Percentiles rank a stretch among this genome's conserved stretches.
phyloP scores from a whole-genome alignment of 306 rosid genomes.

The Sophora flavescens region DNA sequence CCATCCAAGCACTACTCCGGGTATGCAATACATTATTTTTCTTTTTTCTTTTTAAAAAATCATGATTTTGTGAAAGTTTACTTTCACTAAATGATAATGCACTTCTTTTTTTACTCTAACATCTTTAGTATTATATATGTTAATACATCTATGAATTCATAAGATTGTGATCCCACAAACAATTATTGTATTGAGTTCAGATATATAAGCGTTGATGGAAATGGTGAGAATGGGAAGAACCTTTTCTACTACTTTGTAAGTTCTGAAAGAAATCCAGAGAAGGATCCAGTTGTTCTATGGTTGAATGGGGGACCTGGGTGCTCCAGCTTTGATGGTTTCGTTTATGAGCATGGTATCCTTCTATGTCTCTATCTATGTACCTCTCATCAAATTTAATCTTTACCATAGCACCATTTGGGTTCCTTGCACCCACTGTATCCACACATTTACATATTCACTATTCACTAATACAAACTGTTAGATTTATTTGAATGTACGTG shows the following conservation, averaged over 20 bases:
- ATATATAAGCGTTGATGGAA: conserved; percentile 50
- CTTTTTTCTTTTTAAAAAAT: no score
- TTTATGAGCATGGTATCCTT: conserved; percentile 77
- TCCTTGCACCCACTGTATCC: no score
- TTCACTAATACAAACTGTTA: no score
- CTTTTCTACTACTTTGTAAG: conserved; percentile 77
- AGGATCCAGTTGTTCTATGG: conserved; percentile 92
- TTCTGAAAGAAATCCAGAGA: conserved; percentile 69
- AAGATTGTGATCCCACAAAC: not conserved
- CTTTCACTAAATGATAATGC: not conserved
- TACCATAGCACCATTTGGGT: no score
- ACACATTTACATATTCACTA: no score
- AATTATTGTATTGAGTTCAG: conserved; percentile 22
- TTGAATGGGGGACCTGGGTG: conserved; percentile 96
- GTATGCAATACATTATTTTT: conserved; percentile 26
- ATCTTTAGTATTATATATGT: not conserved
- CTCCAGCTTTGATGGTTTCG: conserved; percentile 89
- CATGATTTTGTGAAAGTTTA: not conserved
- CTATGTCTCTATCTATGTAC: not conserved
- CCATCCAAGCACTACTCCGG: conserved; percentile 55
- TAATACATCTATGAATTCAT: not conserved
- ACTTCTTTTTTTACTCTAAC: not conserved
- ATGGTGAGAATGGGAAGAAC: conserved; percentile 61
- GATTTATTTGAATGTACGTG: no score
- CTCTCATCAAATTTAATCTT: not conserved